A percentile compares a stretch with the other conserved stretches of the same genome.
Conservation (phyloP, 352 stramenopile species). For the Phytophthora fragariaefolia region DNA sequence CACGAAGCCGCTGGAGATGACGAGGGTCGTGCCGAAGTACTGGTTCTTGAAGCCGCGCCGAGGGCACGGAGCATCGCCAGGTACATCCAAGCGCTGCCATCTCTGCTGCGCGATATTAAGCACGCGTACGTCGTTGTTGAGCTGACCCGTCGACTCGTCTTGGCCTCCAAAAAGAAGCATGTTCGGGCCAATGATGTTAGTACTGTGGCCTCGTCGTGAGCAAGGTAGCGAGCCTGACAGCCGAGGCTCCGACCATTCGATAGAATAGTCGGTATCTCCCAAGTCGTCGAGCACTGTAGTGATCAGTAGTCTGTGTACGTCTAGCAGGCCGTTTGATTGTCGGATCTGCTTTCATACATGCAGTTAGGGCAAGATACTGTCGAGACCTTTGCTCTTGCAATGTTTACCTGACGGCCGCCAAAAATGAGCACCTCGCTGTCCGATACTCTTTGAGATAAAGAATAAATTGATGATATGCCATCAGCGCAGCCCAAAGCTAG, state of each 20-base stretch:
- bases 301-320: constrained; percentile 50
- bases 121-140: constrained; percentile 61
- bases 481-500: no score
- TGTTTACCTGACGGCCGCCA: constrained; percentile 65
- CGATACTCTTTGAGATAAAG: constrained; percentile 30
- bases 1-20: constrained; percentile 81
- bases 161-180: constrained; percentile 75
- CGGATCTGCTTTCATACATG: constrained; percentile 48
- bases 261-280: constrained; percentile 18
- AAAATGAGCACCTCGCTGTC: constrained; percentile 62
- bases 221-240: constrained; percentile 49
- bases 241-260: constrained; percentile 47
- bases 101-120: constrained; percentile 39
- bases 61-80: constrained; percentile 52
- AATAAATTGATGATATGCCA: not conserved
- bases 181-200: constrained; percentile 57
- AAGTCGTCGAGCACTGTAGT: constrained; percentile 11
- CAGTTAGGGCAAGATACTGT: not conserved
- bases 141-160: constrained; percentile 46
- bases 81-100: constrained; percentile 46
- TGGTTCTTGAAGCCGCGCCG: constrained; percentile 82
- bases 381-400: not conserved
- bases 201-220: constrained; percentile 66
- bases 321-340: constrained; percentile 66
- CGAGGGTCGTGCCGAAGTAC: constrained; percentile 76